Evolutionary conservation across 2,329 filamentous ascomycete genomes (phyloP), one percentile per base, ranked within the genome.

Genomic region (Ophiostoma perfectum): DNA sequence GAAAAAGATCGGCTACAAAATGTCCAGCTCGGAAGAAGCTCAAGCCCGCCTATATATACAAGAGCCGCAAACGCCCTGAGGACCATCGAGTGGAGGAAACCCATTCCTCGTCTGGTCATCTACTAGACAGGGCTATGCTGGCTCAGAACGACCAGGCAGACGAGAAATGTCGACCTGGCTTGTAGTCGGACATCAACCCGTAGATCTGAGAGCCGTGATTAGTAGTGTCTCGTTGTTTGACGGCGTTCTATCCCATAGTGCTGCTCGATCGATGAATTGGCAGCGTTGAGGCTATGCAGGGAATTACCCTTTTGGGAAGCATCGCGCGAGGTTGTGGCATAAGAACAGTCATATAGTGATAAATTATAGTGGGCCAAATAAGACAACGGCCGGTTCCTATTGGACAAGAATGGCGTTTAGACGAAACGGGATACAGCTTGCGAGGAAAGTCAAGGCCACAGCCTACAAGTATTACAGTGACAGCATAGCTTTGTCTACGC

Each of bases 261-360:
- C 27, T 27, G 27, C 5, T 55, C 49, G 49, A 55, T 14, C n/a
- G 49, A 5, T 18, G n/a, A 18, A 4, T 12, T 27, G 49, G 18
- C 49, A 55, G 49, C 49, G 49, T 55, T 55, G 49, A 36, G 49
- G 49, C 49, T 55, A 18, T 55, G 49, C n/a, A n/a, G 27, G 27
- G n/a, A 55, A 3, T 55, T 55, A 12, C 49, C n/a, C 49, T 55
- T 55, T 55, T 55, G 49, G 49, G 49, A 55, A 27, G 18, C 49
- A 55, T 55, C 18, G 49, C 18, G 49, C 49, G 49, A 55, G 49
- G n/a, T 27, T 5, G n/a, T 55, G 8, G 8, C 14, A 12, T 44
- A 6, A 44, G 42, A 44, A 45, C 27, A 27, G 27, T 27, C 27
- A 27, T 27, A 27, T 2, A 27, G 27, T 27, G 27, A 27, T 27